Percentiles rank a stretch among this genome's conserved stretches.
phyloP scores from a whole-genome alignment of 2,329 filamentous ascomycete genomes.

The Epichloe aotearoae region DNA sequence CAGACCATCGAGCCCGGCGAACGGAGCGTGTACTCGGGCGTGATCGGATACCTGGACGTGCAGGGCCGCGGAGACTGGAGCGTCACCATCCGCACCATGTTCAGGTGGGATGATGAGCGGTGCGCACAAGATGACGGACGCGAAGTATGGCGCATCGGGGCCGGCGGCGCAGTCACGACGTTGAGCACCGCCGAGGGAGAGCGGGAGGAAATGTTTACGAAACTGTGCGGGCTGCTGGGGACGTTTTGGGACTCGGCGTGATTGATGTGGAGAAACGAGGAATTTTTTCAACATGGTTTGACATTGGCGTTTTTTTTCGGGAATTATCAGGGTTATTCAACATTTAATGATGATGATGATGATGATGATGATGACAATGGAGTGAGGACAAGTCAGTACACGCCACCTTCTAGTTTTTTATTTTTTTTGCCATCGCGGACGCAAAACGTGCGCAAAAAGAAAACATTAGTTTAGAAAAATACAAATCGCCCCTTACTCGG shows the following conservation, averaged over 20 bases:
- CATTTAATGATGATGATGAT: neutral
- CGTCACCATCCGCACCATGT: conserved; percentile 76
- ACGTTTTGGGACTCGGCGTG: conserved; percentile 29
- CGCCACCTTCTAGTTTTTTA: too few species aligned
- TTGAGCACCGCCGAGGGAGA: conserved; percentile 70
- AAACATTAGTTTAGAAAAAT: too few species aligned
- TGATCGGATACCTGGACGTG: conserved; percentile 81
- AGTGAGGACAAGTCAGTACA: too few species aligned
- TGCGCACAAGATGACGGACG: conserved; percentile 16
- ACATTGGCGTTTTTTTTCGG: too few species aligned
- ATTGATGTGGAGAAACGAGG: too few species aligned
- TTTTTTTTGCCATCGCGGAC: too few species aligned
- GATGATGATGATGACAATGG: neutral
- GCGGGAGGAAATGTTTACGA: conserved; percentile 81
- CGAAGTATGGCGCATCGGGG: conserved; percentile 71
- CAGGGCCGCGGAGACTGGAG: conserved; percentile 80
- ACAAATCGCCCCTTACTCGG: too few species aligned
- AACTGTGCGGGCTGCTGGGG: conserved; percentile 46
- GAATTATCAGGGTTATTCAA: too few species aligned
- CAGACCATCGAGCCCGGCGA: conserved; percentile 50
- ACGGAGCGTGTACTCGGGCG: conserved; percentile 73
- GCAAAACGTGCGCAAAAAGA: too few species aligned
- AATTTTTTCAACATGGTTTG: too few species aligned
- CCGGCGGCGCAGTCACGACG: conserved; percentile 80
- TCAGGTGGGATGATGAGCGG: conserved; percentile 53